Base-by-base conservation (phyloP, 768 basidiomycete genomes). In the Crepidotus variabilis region DNA sequence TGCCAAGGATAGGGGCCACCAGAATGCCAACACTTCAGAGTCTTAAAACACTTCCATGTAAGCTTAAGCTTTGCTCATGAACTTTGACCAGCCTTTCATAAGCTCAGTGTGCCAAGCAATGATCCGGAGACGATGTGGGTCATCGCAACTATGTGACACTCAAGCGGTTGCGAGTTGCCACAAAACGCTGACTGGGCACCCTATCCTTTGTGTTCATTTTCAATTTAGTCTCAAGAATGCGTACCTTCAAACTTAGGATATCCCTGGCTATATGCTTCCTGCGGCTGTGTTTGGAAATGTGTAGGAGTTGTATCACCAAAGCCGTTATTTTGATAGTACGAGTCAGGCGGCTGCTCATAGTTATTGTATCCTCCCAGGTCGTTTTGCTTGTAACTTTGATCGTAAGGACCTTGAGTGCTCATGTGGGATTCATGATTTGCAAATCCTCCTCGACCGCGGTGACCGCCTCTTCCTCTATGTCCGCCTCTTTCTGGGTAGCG, bases 211-310 rank as follows among this genome's bases (percentile, higher is more conserved):
- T 51, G 36, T 56, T 50, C 45, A 50, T 46, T 39, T 56, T 56
- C 55, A 43, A 43, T 43, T 43, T 70, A 83, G 78, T 83, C 81
- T 85, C 74, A 85, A 83, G 80, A 82, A 78, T 86, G 89, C 90
- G 90, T 83, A 93, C 90, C 90, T 92, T 92, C 90, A 76, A 74
- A 81, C 74, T 81, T 83, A 60, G 68, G 61, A 71, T 81, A 88
- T 60, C 76, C 85, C 74, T 87, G 85, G 70, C 77, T 71, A 67
- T 75, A 81, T 54, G 79, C 80, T 58, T 76, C 73, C 68, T 79
- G 71, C 60, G 75, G 67, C 51, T 71, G 72, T 70, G 78, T 70
- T 53, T 72, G 63, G 60, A 65, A 75, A 73, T 80, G 85, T 68
- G 83, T 78, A 67, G 77, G 71, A 62, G 83, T 71, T 56, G 80